These are phyloP conservation scores for Stephanodiscus triporus DNA, from an alignment of 108 stramenopile species.

Conservation along the genomic window DNA sequence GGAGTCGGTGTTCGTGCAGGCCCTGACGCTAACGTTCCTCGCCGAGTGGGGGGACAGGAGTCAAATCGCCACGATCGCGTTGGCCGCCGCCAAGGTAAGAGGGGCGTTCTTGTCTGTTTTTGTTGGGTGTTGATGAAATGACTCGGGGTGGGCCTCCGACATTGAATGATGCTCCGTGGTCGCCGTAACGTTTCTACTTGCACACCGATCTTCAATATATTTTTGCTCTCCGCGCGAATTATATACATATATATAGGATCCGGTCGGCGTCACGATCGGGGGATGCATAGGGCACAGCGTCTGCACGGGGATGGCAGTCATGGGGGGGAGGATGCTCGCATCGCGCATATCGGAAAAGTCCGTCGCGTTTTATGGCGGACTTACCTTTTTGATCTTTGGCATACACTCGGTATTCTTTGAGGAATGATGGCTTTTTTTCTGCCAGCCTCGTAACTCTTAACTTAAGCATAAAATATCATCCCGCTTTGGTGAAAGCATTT, in stretches of 20 bases:
- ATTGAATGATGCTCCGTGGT: too few relatives aligned
- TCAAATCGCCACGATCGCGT: conserved; percentile 99
- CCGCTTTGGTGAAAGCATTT: too few relatives aligned
- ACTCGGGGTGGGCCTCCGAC: too few relatives aligned
- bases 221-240: background rate
- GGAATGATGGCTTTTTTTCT: conserved; percentile 38
- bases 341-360: conserved; percentile 94
- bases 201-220: too few relatives aligned
- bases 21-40: conserved; percentile 96
- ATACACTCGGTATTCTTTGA: conserved; percentile 91
- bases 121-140: too few relatives aligned
- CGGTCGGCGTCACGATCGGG: conserved; percentile 94
- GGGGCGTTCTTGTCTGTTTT: too few relatives aligned
- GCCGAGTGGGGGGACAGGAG: conserved; percentile 99
- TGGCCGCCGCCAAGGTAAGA: conserved; percentile 89
- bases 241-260: conserved; percentile 57
- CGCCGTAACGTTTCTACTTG: too few relatives aligned
- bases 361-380: conserved; percentile 88
- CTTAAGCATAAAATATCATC: too few relatives aligned
- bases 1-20: conserved; percentile 78
- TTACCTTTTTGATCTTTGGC: conserved; percentile 95
- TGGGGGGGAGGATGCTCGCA: conserved; percentile 98
- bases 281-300: conserved; percentile 96
- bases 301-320: conserved; percentile 96
- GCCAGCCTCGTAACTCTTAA: background rate